Base-by-base conservation (phyloP, 78 protist genomes). In the Tieghemostelium lacteum region DNA sequence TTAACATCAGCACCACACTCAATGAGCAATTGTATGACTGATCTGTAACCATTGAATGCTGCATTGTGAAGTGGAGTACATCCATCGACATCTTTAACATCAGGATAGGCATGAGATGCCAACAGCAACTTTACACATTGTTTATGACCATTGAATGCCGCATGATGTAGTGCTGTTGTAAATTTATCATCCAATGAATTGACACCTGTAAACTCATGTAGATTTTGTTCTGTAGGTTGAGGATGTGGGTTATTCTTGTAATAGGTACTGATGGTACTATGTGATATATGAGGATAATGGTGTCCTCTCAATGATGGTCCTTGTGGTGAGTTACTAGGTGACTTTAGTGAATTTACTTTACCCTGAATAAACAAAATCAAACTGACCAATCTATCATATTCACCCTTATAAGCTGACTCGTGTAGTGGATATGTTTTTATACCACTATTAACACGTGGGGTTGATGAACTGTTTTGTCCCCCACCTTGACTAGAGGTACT, bases 31-130 rank as follows among this genome's bases (percentile, higher is more conserved):
- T 36, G 63, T 57, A 80, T 67, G 2, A 80, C 76, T 7, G 77
- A 49, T 64, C 36, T 52, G 77, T 69, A 73, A 10, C 94, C 94
- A 83, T 75, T 89, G 45, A 78, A 89, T 40, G 85, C 40, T 57
- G 94, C 94, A 34, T 89, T 89, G 65, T 89, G 94, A 22, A 89
- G 78, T 45, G 94, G 89, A 24, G 94, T 89, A 34, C 88, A 65
- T 1, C 94, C 94, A 42, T 89, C 94, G 20, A 71, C 39, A 36
- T 89, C 94, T 0, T 22, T 63, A 19, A 78, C 55, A 65, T 89
- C 87, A 1, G 80, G 65, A 19, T 78, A 75, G 19, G 88, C 88
- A 61, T 67, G 31, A 0, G 73, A 63, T 29, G 76, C 87, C 20
- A 91, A 33, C 16, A 88, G 33, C 19, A 88, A 26, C 12, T 75